phyloP scores from a whole-genome alignment of 163 green algal species.

The Scenedesmus sp. region DNA sequence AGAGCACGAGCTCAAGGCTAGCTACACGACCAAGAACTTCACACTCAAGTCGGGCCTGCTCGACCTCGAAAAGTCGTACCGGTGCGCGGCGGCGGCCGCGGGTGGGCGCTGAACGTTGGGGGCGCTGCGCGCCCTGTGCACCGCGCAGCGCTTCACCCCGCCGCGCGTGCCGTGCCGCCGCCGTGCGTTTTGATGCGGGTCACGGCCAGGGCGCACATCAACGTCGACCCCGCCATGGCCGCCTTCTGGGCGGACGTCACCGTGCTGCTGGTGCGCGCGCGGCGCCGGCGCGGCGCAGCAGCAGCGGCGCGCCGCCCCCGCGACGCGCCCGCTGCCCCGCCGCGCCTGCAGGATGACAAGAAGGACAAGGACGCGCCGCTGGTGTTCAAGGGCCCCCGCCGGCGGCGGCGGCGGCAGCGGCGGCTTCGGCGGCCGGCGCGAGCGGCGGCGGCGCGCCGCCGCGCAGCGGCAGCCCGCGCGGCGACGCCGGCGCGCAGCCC shows the following conservation, averaged over 20 bases:
- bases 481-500: neutral
- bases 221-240: conserved; percentile 32
- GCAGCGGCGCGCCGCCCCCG: too few relatives aligned
- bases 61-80: conserved; percentile 69
- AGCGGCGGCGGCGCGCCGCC: neutral
- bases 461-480: neutral
- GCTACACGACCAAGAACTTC: conserved; percentile 70
- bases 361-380: conserved; percentile 13
- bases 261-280: conserved; percentile 27
- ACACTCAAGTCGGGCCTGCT: conserved; percentile 65
- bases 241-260: conserved; percentile 45
- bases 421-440: conserved; percentile 5
- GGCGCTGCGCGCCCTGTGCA: neutral
- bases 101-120: neutral
- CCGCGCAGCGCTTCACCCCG: neutral
- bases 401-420: conserved; percentile 8
- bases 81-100: too few relatives aligned
- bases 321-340: too few relatives aligned
- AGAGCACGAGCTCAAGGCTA: conserved; percentile 61
- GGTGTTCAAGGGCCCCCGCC: conserved; percentile 26
- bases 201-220: conserved; percentile 40
- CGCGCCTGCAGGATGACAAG: conserved; percentile 40
- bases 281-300: too few relatives aligned
- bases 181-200: too few relatives aligned
- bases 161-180: too few relatives aligned